Conservation (phyloP, 169 alveolate species). For the Eimeria acervulina region DNA sequence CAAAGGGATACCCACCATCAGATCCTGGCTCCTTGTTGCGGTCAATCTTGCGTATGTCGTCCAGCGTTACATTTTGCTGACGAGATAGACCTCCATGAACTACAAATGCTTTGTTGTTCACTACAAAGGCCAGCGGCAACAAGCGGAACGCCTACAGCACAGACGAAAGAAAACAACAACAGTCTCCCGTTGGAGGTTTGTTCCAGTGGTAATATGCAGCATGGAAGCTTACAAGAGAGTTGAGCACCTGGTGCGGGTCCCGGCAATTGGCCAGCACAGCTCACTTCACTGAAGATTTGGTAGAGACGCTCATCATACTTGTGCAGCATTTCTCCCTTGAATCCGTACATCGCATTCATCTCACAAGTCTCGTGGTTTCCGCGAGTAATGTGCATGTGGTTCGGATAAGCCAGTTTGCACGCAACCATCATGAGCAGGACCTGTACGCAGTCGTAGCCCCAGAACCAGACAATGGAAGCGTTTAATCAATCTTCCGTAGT, state of each 20-base stretch:
- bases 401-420: conserved; percentile 93
- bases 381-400: conserved; percentile 97
- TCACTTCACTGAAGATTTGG: conserved; percentile 92
- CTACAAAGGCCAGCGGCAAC: conserved; percentile 98
- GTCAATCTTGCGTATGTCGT: conserved; percentile 95
- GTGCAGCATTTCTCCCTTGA: conserved; percentile 98
- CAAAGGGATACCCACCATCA: conserved; percentile 86
- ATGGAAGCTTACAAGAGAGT: too few relatives aligned
- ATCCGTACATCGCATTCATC: conserved; percentile 98
- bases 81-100: conserved; percentile 99
- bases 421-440: conserved; percentile 84
- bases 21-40: conserved; percentile 98
- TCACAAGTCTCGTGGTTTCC: conserved; percentile 99
- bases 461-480: neutral
- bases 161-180: neutral
- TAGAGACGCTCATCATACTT: conserved; percentile 98
- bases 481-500: neutral
- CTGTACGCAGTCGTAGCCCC: conserved; percentile 18
- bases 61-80: conserved; percentile 97
- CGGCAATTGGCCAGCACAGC: too few relatives aligned
- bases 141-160: conserved; percentile 93
- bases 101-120: conserved; percentile 97
- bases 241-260: too few relatives aligned
- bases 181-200: neutral
- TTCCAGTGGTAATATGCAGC: neutral